Percentiles rank a stretch among this genome's conserved stretches.
Evolutionary conservation across 495 filamentous ascomycete species (phyloP).

Genomic region (Chlorociboria aeruginascens): DNA sequence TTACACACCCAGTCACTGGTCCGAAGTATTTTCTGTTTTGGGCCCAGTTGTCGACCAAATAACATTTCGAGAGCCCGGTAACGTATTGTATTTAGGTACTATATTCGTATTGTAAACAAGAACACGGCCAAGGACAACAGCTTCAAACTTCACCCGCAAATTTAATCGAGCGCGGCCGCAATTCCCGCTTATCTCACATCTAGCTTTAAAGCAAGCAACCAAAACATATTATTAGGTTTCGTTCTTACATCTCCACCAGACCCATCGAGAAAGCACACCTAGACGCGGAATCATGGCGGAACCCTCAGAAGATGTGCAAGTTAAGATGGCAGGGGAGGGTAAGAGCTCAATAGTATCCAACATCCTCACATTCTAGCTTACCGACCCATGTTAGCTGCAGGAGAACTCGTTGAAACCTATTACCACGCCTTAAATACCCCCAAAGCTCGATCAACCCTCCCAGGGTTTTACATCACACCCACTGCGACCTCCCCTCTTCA

Average conservation of each 20-base stretch:
- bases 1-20: slow-evolving; percentile 12
- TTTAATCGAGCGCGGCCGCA: no score
- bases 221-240: no score
- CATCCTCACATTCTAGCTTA: not conserved
- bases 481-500: slow-evolving; percentile 6
- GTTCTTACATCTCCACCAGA: no score
- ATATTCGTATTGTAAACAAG: no score
- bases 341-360: not conserved
- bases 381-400: slow-evolving; percentile 14
- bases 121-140: no score
- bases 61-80: no score
- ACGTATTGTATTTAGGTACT: no score
- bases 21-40: not conserved
- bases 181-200: no score
- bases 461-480: slow-evolving; percentile 16
- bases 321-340: slow-evolving; percentile 16
- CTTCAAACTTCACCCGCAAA: no score
- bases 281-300: slow-evolving; percentile 6
- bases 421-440: slow-evolving; percentile 14
- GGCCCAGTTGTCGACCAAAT: not conserved
- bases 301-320: slow-evolving; percentile 12
- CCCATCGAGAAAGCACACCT: no score
- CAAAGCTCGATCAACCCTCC: slow-evolving; percentile 1
- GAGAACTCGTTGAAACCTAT: slow-evolving; percentile 16
- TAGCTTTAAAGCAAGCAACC: no score